Conservation (phyloP, 2,329 filamentous ascomycete species). For the Claviceps sorghi region DNA sequence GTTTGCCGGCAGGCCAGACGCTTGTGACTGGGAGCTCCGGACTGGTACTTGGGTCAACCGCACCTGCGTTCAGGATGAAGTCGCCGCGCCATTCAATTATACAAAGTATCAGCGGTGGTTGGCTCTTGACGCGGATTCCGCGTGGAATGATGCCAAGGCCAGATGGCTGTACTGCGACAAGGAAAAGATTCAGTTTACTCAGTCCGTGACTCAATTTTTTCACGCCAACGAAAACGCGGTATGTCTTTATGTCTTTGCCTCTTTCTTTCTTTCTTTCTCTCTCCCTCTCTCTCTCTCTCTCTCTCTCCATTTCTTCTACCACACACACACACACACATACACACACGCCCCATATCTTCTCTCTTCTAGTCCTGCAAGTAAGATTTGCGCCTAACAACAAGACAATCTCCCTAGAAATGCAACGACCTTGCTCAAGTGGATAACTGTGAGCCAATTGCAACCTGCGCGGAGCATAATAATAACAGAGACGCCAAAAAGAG, state of each 20-base stretch:
- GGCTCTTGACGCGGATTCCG: neutral
- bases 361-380: neutral
- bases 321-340: too few species aligned
- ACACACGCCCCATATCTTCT: neutral
- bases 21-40: neutral
- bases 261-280: neutral
- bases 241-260: neutral
- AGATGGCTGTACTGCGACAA: neutral
- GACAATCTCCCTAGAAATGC: neutral
- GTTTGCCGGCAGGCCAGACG: neutral
- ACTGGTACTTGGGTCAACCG: neutral
- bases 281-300: neutral
- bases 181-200: neutral
- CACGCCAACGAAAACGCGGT: neutral
- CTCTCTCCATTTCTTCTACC: too few species aligned
- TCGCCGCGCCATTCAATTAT: neutral
- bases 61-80: neutral
- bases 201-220: neutral
- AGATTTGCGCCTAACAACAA: neutral
- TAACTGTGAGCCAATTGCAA: neutral
- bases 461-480: neutral
- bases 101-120: neutral
- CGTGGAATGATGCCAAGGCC: constrained; percentile 1
- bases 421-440: neutral
- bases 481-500: neutral